Base-by-base conservation (phyloP, 2,329 filamentous ascomycete genomes). In the Diaporthe australafricana region DNA sequence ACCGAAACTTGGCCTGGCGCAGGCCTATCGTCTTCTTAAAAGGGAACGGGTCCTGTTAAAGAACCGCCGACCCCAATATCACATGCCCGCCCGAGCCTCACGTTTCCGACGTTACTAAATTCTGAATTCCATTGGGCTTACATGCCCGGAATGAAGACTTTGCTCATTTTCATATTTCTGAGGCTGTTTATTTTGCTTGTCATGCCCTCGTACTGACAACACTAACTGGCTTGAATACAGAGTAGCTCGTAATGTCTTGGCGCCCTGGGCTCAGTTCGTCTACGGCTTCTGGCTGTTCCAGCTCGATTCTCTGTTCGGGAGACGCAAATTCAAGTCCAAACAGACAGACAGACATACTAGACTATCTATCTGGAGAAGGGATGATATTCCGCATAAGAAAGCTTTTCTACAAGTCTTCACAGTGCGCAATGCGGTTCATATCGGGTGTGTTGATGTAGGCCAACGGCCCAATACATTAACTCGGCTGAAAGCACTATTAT, bases 1-100 rank as follows among this genome's bases (percentile, higher is more conserved):
- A 48, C 60, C 60, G 60, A 48, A 42, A 63, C 42, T 48, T 11
- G 60, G 60, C 60, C 22, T 63, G 60, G 60, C 60, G 16, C n/a
- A 17, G 27, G 60, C 42, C 42, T 20, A 17, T 25, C 35, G 14
- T 48, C 40, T 48, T 63, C 3, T 48, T 35, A 48, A 14, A 27
- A 63, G 32, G 32, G 9, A 20, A 30, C 38, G 9, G 12, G 38
- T 27, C 42, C 48, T 38, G 27, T n/a, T 30, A 63, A 63, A 7
- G 17, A 48, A 48, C 27, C 20, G 30, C 60, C 30, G 30, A 25
- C 42, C 17, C 60, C 30, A 65, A 20, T 20, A 17, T 65, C 60
- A 65, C 60, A 65, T 65, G 60, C 45, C 25, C 12, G n/a, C 45
- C 25, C 12, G n/a, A 30, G 42, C 30, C 22, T 42, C 20, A 42